Base-by-base conservation (phyloP, 129 eudicot species). In the Rutidosis leptorrhynchoides region DNA sequence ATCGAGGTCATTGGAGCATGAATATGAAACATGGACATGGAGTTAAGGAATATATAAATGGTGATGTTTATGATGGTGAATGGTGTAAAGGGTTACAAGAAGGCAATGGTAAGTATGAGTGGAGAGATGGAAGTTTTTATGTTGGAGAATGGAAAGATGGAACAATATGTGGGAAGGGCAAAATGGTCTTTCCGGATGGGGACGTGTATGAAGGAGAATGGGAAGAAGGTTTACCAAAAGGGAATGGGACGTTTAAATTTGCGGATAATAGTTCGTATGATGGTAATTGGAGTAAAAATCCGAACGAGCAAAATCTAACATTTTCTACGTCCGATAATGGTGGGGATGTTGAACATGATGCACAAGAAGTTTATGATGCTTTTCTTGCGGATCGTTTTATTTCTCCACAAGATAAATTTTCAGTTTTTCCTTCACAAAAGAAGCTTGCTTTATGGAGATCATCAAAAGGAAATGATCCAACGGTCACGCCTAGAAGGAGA, bases 361-460 rank as follows among this genome's bases (percentile, higher is more conserved):
- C 92, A 24, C 89, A 82, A 64, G 75, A 85, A 24, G 83, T 94
- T 19, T 94, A 48, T 55, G 57, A 67, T 33, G 68, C 54, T 25
- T 77, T 80, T 75, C 74, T 86, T 80, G 78, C 55, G 26, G 90
- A 81, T 32, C 75, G 81, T 56, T 53, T 55, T 29, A 72, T 94
- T 52, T 79, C 84, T 17, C 85, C 86, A 0, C 66, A 56, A 24
- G 99, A 94, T 71, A 89, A 86, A 62, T 83, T 94, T 24, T 63
- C 90, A 0, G 64, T 94, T 3, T 55, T 88, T 68, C 97, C 99
- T 17, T 94, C 99, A 5, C 95, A 94, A 30, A 93, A 93, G 77
- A 93, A 84, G 76, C 77, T 89, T 7, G 98, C 96, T 3, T 54
- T 83, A 16, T 93, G 96, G 99, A 81, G 85, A 75, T 86, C 96